A percentile compares a stretch with the other conserved stretches of the same genome.
Conservation (phyloP, 2,329 filamentous ascomycete genomes). For the Talaromyces pinophilus region DNA sequence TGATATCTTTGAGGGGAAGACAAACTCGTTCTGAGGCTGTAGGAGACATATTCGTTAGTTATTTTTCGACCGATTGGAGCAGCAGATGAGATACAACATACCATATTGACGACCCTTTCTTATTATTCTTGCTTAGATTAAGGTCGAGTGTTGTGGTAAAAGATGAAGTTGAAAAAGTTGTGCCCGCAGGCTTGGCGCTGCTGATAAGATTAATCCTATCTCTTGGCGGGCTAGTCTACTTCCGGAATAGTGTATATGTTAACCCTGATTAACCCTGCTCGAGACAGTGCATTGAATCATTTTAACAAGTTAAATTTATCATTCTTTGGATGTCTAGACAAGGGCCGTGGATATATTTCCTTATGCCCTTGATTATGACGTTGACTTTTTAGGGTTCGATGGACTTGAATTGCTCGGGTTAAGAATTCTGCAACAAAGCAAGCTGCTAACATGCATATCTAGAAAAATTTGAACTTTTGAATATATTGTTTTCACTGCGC, state of each 20-base stretch:
- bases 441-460: too few species aligned
- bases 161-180: constrained; percentile 20
- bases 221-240: background rate
- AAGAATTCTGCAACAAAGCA: too few species aligned
- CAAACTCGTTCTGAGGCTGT: constrained; percentile 16
- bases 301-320: background rate
- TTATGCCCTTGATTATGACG: too few species aligned
- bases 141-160: background rate
- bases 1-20: background rate
- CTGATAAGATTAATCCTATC: constrained; percentile 8
- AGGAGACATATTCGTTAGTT: background rate
- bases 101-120: background rate
- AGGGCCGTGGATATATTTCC: too few species aligned
- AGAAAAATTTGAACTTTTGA: too few species aligned
- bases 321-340: too few species aligned
- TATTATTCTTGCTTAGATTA: background rate
- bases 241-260: background rate
- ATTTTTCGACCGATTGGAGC: background rate
- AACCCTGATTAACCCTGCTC: background rate
- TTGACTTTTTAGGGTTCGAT: too few species aligned
- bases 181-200: constrained; percentile 22
- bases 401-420: too few species aligned
- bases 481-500: too few species aligned
- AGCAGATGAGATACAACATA: background rate
- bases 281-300: background rate